phyloP scores from a whole-genome alignment of 805 yeast genomes.

The Cyberlindnera maclurae region DNA sequence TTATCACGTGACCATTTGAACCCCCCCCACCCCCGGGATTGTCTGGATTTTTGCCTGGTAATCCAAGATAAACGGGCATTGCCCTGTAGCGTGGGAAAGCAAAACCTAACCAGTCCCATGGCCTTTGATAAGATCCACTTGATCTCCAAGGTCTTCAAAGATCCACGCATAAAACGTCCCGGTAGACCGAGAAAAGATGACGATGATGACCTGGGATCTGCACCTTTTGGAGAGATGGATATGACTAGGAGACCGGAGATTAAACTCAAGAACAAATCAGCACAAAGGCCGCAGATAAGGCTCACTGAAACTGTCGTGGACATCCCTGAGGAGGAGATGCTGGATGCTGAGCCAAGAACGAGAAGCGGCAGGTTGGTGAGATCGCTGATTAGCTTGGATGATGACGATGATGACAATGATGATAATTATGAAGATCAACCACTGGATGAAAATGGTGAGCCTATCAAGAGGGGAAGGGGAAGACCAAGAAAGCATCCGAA shows the following conservation, averaged over 20 bases:
- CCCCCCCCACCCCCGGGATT: too few species aligned
- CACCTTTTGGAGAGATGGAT: background rate
- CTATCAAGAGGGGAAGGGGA: conserved; percentile 1
- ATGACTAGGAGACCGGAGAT: background rate
- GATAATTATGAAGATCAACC: background rate
- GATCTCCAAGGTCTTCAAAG: conserved; percentile 1
- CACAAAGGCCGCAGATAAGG: background rate
- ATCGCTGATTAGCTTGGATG: background rate
- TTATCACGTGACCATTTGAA: too few species aligned
- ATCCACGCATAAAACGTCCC: conserved; percentile 1
- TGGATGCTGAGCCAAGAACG: too few species aligned
- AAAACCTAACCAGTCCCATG: too few species aligned
- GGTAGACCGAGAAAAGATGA: conserved; percentile 2
- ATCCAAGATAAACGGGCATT: too few species aligned
- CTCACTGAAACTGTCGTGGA: background rate
- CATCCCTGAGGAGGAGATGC: background rate
- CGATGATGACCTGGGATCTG: background rate
- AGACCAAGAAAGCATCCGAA: conserved; percentile 1
- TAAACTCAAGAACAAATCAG: background rate
- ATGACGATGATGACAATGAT: background rate
- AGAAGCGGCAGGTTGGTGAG: too few species aligned
- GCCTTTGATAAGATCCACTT: background rate
- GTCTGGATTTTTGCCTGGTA: too few species aligned
- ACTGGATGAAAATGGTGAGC: too few species aligned
- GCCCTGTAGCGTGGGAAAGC: too few species aligned